Conservation (phyloP, 345 rosid genomes). For the Stellera chamaejasme region DNA sequence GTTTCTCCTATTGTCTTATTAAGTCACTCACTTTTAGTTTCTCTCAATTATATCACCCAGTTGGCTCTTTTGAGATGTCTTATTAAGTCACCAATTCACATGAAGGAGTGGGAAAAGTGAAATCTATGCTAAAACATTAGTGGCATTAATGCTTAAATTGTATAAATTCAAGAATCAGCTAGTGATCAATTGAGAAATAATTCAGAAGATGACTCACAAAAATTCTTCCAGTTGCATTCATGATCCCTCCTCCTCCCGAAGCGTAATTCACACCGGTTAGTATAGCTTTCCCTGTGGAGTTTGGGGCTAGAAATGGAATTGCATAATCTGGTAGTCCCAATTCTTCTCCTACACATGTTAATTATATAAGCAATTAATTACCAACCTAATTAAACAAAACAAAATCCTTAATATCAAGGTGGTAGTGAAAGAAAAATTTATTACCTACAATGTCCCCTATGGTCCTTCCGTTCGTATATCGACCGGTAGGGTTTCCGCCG, state of each 20-base stretch:
- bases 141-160: no score
- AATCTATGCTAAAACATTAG: no score
- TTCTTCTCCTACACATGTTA: constrained; percentile 48
- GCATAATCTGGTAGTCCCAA: constrained; percentile 66
- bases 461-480: constrained; percentile 86
- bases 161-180: background rate
- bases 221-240: constrained; percentile 91
- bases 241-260: constrained; percentile 89
- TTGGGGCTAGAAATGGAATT: constrained; percentile 65
- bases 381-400: no score
- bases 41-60: no score
- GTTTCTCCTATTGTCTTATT: no score
- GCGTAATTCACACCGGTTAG: constrained; percentile 77
- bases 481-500: constrained; percentile 81
- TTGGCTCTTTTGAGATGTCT: no score
- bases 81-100: background rate
- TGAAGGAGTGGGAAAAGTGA: no score
- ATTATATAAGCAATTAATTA: no score
- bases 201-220: constrained; percentile 34
- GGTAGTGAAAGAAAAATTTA: background rate
- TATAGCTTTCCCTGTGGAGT: constrained; percentile 62
- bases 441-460: constrained; percentile 77
- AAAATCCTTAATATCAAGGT: no score
- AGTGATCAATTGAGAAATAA: background rate
- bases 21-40: no score